phyloP scores from a whole-genome alignment of 2,329 filamentous ascomycete species.

The Xylariales sp. region DNA sequence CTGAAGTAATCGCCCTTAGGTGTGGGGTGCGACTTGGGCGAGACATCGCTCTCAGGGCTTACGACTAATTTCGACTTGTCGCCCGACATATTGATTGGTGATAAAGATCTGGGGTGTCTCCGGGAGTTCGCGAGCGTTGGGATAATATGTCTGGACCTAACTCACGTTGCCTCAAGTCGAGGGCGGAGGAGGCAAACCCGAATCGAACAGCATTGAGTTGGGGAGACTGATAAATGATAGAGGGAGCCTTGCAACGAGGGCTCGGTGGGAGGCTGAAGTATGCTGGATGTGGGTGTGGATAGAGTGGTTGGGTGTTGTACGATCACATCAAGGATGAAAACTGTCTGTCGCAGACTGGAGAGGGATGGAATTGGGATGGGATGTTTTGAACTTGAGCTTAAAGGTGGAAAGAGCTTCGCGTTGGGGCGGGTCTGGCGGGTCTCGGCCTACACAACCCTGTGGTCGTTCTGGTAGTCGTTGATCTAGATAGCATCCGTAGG shows the following conservation, averaged over 20 bases:
- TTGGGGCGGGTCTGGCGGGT: slow-evolving; percentile 21
- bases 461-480: slow-evolving; percentile 2
- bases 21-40: slow-evolving; percentile 45
- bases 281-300: slow-evolving; percentile 3
- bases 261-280: slow-evolving; percentile 11
- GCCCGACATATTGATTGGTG: slow-evolving; percentile 45
- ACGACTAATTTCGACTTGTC: slow-evolving; percentile 39
- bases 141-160: slow-evolving; percentile 49
- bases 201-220: slow-evolving; percentile 52
- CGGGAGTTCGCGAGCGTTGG: slow-evolving; percentile 27
- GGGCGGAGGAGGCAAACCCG: slow-evolving; percentile 57
- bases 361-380: slow-evolving; percentile 29
- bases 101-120: slow-evolving; percentile 21
- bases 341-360: slow-evolving; percentile 14
- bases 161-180: slow-evolving; percentile 56
- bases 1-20: slow-evolving; percentile 47
- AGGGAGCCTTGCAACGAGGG: slow-evolving; percentile 21
- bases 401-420: slow-evolving; percentile 18
- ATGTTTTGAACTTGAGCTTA: slow-evolving; percentile 15
- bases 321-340: slow-evolving; percentile 25
- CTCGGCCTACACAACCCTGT: slow-evolving; percentile 19
- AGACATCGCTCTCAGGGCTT: slow-evolving; percentile 47
- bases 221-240: slow-evolving; percentile 21
- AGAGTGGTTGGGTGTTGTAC: not conserved
- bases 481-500: not conserved